These are phyloP conservation scores for Neurospora intermedia DNA, from an alignment of 495 filamentous ascomycete genomes.

Conservation along the genomic window DNA sequence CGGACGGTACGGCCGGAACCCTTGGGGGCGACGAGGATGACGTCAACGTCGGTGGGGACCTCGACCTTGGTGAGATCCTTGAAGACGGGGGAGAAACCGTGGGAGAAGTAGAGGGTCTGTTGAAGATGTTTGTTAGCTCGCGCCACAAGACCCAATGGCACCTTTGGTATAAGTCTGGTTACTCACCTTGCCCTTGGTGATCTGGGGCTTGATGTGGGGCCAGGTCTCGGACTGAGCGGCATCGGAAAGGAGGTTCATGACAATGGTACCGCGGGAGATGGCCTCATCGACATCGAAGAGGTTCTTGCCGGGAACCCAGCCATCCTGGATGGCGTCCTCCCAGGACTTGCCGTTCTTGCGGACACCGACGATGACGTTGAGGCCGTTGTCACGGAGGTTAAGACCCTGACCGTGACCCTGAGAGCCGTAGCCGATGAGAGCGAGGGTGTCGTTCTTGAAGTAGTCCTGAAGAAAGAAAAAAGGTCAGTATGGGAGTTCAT, in stretches of 20 bases:
- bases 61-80: slow-evolving; percentile 99
- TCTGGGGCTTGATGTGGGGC: slow-evolving; percentile 92
- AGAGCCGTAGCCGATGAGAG: slow-evolving; percentile 97
- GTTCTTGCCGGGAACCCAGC: slow-evolving; percentile 97
- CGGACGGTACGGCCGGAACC: slow-evolving; percentile 97
- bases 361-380: slow-evolving; percentile 97
- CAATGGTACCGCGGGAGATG: slow-evolving; percentile 81
- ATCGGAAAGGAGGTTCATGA: slow-evolving; percentile 98
- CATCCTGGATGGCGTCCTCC: slow-evolving; percentile 93
- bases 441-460: slow-evolving; percentile 99
- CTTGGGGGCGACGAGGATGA: slow-evolving; percentile 98
- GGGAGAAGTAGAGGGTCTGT: slow-evolving; percentile 97
- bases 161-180: not conserved
- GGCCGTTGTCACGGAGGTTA: slow-evolving; percentile 96
- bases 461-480: slow-evolving; percentile 52
- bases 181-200: slow-evolving; percentile 91
- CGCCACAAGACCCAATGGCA: not conserved
- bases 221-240: slow-evolving; percentile 97
- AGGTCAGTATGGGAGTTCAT: not conserved
- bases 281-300: slow-evolving; percentile 95
- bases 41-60: slow-evolving; percentile 86
- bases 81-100: slow-evolving; percentile 99
- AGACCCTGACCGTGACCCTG: slow-evolving; percentile 97
- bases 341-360: slow-evolving; percentile 96
- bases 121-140: not conserved